Evolutionary conservation across 495 filamentous ascomycete genomes (phyloP), one percentile per base, ranked within the genome.

Genomic region (Daldinia loculata): DNA sequence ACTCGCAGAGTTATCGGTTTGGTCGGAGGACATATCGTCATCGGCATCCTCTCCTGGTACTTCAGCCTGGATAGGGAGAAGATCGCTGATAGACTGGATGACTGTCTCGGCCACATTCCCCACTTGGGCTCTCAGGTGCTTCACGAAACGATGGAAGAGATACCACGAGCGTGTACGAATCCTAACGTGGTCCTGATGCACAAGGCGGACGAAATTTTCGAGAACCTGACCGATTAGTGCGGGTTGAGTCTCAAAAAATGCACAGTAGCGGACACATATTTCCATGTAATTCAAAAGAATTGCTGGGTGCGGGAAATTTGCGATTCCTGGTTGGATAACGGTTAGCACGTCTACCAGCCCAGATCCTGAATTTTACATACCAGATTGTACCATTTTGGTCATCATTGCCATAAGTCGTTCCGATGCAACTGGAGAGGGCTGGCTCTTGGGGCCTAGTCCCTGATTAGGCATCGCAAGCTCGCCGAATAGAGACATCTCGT

Each of bases 211-310:
- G 80, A 98, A 99, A 74, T 90, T 91, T 70, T 97, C 93, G n/a
- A 99, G 84, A 4, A 93, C 93, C 65, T 87, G 89, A 6, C 92
- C 91, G 48, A 98, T 95, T 52, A 89, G 85, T 1, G 88, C 83
- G 2, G 90, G 85, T 70, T 97, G 91, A 38, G 86, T 84, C 66
- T 96, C 92, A 80, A 99, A 98, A 80, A 97, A 97, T n/a, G 88
- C 85, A 77, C 88, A 90, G 77, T 98, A 98, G 38, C 95, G 90
- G 34, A 97, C 93, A 76, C 93, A 96, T 43, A 97, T 95, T 72
- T 98, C 95, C 96, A 98, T 98, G 72, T 95, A 98, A 78, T 97
- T 93, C 15, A 98, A 84, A 63, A 98, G 89, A 32, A 97, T 92
- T 22, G 93, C 92, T 0, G 96, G 95, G 79, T 98, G 95, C 4